phyloP scores from a whole-genome alignment of 1,139 yeast species.

The Sugiyamaella xylanicola region DNA sequence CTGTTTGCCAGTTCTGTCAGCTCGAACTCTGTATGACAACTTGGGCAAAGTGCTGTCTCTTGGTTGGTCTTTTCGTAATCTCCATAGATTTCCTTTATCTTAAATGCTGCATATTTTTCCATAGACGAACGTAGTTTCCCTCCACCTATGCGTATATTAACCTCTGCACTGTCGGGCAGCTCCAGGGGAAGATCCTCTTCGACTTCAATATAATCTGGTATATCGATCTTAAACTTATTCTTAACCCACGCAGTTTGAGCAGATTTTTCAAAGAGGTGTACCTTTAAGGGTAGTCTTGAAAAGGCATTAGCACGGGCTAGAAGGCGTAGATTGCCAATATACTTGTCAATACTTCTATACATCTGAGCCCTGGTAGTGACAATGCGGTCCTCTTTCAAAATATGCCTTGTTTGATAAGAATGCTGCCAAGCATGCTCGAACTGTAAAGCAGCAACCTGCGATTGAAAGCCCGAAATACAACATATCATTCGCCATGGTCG shows the following conservation, averaged over 20 bases:
- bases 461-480: conserved; percentile 70
- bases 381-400: conserved; percentile 41
- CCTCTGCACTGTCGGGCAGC: conserved; percentile 9
- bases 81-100: not conserved
- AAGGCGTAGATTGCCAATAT: conserved; percentile 54
- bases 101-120: conserved; percentile 18
- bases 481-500: conserved; percentile 75
- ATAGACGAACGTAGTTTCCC: conserved; percentile 20
- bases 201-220: conserved; percentile 27
- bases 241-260: conserved; percentile 33
- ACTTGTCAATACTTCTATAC: conserved; percentile 49
- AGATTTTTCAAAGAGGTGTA: conserved; percentile 34
- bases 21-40: conserved; percentile 19
- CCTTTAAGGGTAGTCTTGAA: conserved; percentile 31
- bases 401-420: conserved; percentile 63
- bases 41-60: conserved; percentile 13
- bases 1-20: conserved; percentile 24
- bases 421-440: conserved; percentile 80
- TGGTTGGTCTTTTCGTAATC: not conserved
- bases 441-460: conserved; percentile 69
- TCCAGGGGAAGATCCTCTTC: conserved; percentile 25
- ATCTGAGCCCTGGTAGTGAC: conserved; percentile 29
- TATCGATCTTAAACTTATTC: conserved; percentile 32
- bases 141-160: conserved; percentile 25
- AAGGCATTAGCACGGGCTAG: conserved; percentile 45